Base-by-base conservation (phyloP, 441 rosid genomes). In the Hura crepitans region DNA sequence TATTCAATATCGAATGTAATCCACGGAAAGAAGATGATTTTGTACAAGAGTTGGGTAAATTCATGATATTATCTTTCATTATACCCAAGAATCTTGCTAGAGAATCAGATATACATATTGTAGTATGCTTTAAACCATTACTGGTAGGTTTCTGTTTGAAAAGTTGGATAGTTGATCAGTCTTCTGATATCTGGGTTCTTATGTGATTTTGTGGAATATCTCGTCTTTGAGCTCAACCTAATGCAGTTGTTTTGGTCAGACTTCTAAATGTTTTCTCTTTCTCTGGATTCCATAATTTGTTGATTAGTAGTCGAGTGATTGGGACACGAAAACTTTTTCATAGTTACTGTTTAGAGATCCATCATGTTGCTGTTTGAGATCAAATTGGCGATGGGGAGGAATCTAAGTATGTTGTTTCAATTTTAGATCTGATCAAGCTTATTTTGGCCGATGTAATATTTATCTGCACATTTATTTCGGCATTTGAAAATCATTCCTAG, bases 381-480 rank as follows among this genome's bases (percentile, higher is more conserved):
- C 27, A 28, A 30, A 46, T 15, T 64, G 62, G 7, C 18, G 13
- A n/a, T n/a, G n/a, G n/a, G n/a, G 6, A 43, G 37, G 54, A 18
- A 5, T 64, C 66, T 22, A 62, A 6, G 14, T 45, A 62, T 18
- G 25, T 42, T 62, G 51, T 62, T 62, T 62, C 51, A 43, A 43
- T 25, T 42, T 25, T 42, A 43, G 22, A 13, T 18, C 4, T 2
- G 18, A 25, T 17, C 25, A 25, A 17, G 23, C 23, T 46, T 27
- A 30, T 45, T 5, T 62, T 25, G 15, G n/a, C 7, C 43, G 50
- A 46, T 18, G 3, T 6, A 13, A 60, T 12, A 15, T 64, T 45
- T 37, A 27, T 64, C 14, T 27, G 27, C 39, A 64, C 46, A 45
- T 63, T 27, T 45, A 25, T 8, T 45, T 45, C 5, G 3, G 22